Evolutionary conservation across 805 yeast genomes (phyloP), one percentile per base, ranked within the genome.

Genomic region (Metschnikowia koreensis): DNA sequence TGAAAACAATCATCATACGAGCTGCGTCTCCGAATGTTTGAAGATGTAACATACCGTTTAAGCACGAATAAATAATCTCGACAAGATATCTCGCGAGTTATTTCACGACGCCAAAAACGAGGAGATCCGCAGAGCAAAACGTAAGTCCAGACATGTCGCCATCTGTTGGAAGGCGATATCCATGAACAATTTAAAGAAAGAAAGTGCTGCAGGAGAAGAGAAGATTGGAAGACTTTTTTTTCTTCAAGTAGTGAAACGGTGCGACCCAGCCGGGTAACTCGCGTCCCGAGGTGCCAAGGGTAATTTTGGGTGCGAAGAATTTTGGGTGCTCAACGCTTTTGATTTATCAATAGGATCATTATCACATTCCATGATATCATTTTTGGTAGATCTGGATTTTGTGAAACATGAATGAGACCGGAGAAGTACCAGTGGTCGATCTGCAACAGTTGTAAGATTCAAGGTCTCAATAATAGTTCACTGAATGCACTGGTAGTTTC

Each of bases 1-100:
- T 56, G 59, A 50, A 53, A 59, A 58, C 60, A 52, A 58, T 60
- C 63, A 60, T 60, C 63, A 55, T 51, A 36, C 44, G 52, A 44
- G 52, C 52, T 41, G 46, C 48, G 48, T 37, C 17, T 33, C 52
- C 52, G 36, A 39, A 40, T 34, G 39, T 34, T 9, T 16, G 5
- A n/a, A n/a, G 44, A 10, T 15, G 34, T 22, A 34, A 49, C 52
- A 49, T 49, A 49, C 52, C 34, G 31, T 44, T 44, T 43, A 17
- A n/a, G 42, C 29, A 26, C 27, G 42, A 26, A 26, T 26, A 22
- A 12, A 27, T 6, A n/a, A 26, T 2, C 12, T 8, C 2, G 39
- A 22, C 16, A 27, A 16, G 28, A 17, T 15, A 13, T 13, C 28
- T 27, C 41, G 13, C 28, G 9, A 39, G 28, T 7, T 12, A 39